Percentiles rank a stretch among this genome's conserved stretches.
These are phyloP conservation scores for Coemansia sp. DNA, from an alignment of 192 early-diverging fungal species.

Conservation along the genomic window DNA sequence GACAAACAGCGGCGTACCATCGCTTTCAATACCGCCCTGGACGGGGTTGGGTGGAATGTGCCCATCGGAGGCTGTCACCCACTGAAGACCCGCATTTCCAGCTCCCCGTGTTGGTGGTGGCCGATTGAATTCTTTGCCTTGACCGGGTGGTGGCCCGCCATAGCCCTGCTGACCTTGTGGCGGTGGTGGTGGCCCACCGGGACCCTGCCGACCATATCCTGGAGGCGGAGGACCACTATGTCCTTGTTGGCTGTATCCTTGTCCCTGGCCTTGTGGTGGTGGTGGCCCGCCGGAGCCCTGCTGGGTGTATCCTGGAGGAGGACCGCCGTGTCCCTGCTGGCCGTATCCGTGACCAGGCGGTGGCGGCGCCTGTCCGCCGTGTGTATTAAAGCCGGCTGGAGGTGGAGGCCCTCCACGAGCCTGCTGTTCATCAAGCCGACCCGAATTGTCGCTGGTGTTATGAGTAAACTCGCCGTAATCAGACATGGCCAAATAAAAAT, in stretches of 20 bases:
- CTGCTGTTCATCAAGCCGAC: conserved; percentile 1
- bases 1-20: conserved; percentile 64
- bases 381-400: conserved; percentile 2
- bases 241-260: conserved; percentile 4
- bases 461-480: conserved; percentile 16
- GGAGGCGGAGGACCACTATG: conserved; percentile 6
- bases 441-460: neutral
- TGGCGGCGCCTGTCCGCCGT: conserved; percentile 1
- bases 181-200: conserved; percentile 7
- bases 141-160: conserved; percentile 1
- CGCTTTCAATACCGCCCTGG: conserved; percentile 62
- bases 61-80: conserved; percentile 46
- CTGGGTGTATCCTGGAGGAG: neutral
- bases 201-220: neutral
- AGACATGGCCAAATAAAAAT: conserved; percentile 6
- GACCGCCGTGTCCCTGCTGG: neutral
- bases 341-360: conserved; percentile 1
- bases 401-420: neutral
- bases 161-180: conserved; percentile 12
- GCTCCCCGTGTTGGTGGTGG: neutral
- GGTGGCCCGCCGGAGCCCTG: conserved; percentile 9
- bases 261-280: neutral
- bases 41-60: conserved; percentile 60
- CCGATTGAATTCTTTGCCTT: neutral
- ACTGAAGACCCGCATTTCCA: conserved; percentile 30